Conservation (phyloP, 768 basidiomycete genomes). For the Butyriboletus loyo region DNA sequence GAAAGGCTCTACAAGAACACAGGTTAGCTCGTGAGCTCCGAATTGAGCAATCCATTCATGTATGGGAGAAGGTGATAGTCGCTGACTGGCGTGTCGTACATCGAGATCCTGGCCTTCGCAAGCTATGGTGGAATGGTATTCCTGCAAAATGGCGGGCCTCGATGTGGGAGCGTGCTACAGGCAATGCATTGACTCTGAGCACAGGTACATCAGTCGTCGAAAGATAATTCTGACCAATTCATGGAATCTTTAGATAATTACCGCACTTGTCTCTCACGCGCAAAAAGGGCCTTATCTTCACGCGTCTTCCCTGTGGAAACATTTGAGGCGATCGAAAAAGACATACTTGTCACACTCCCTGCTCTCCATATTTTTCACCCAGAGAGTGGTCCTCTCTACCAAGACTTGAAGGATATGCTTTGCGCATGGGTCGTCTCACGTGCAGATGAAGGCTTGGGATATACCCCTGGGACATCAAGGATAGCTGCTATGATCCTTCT, state of each 20-base stretch:
- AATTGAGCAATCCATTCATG: constrained; percentile 64
- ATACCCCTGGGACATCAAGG: constrained; percentile 63
- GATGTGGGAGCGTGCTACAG: constrained; percentile 85
- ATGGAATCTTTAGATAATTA: constrained; percentile 50
- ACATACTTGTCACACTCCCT: constrained; percentile 72
- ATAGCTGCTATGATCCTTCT: constrained; percentile 85
- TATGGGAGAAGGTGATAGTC: constrained; percentile 77
- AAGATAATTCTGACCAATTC: constrained; percentile 1
- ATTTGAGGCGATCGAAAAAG: constrained; percentile 65
- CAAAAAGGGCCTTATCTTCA: constrained; percentile 63
- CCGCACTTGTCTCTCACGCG: constrained; percentile 67
- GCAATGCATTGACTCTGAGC: constrained; percentile 76
- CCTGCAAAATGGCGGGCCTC: constrained; percentile 75
- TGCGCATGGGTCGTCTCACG: constrained; percentile 87
- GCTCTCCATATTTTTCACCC: constrained; percentile 77
- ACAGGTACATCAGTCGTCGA: constrained; percentile 52
- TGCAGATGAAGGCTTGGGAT: constrained; percentile 78
- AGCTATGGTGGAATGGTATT: constrained; percentile 87
- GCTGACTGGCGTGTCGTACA: constrained; percentile 81
- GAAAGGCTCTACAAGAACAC: constrained; percentile 59
- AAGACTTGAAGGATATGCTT: constrained; percentile 79
- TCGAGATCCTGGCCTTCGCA: constrained; percentile 60
- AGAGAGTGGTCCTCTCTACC: constrained; percentile 73
- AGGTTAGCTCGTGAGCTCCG: constrained; percentile 60
- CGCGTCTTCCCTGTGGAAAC: constrained; percentile 66